phyloP scores from a whole-genome alignment of 2,329 filamentous ascomycete species.

The Teratosphaeriaceae sp. region DNA sequence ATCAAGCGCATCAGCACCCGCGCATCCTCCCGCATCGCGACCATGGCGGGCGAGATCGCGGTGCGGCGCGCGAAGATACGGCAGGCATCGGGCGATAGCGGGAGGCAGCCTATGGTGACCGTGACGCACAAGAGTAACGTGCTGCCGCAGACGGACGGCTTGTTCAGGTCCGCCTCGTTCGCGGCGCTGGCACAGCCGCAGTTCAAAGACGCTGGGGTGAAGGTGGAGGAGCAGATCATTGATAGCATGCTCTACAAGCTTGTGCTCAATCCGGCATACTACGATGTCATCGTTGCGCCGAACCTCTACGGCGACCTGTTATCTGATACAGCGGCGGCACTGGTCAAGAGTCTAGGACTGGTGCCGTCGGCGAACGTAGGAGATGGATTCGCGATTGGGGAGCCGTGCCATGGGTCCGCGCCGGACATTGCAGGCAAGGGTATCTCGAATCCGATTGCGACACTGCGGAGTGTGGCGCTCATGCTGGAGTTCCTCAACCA shows the following conservation, averaged over 20 bases:
- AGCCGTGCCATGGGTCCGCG: conserved; percentile 94
- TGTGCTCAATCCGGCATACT: conserved; percentile 88
- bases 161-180: conserved; percentile 79
- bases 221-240: conserved; percentile 87
- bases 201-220: conserved; percentile 59
- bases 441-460: conserved; percentile 95
- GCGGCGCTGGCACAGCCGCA: conserved; percentile 59
- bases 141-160: conserved; percentile 87
- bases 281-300: conserved; percentile 96
- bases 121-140: conserved; percentile 99
- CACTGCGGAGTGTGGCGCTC: conserved; percentile 78
- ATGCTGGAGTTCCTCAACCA: conserved; percentile 96
- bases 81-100: conserved; percentile 52
- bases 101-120: conserved; percentile 70
- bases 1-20: conserved; percentile 94
- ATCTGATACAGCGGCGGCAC: conserved; percentile 87
- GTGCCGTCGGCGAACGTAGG: conserved; percentile 95
- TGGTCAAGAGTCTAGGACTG: conserved; percentile 85
- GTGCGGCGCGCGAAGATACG: conserved; percentile 77
- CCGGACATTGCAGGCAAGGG: conserved; percentile 90
- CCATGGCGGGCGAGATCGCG: conserved; percentile 93
- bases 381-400: conserved; percentile 88
- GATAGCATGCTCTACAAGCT: conserved; percentile 99
- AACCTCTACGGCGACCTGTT: conserved; percentile 98
- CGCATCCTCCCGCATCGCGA: conserved; percentile 77